These are phyloP conservation scores for Leccinum ochraceum DNA, from an alignment of 768 basidiomycete genomes.

Conservation along the genomic window DNA sequence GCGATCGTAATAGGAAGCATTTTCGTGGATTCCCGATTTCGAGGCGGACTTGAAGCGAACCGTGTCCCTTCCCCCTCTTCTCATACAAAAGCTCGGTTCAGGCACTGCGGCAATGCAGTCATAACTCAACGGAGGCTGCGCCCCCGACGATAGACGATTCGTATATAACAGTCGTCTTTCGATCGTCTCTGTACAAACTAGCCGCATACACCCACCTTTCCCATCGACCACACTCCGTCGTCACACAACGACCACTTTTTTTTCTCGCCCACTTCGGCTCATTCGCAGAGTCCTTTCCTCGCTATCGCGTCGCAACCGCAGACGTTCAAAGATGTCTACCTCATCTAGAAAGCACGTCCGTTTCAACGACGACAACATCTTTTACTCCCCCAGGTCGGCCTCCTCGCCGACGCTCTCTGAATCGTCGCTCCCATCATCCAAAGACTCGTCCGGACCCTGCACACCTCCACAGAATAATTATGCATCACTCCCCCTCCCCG, in stretches of 20 bases:
- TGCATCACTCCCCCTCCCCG: slow-evolving; percentile 21
- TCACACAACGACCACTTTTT: slow-evolving; percentile 8
- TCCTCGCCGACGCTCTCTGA: slow-evolving; percentile 31
- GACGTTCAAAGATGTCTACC: slow-evolving; percentile 20
- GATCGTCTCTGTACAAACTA: slow-evolving; percentile 4
- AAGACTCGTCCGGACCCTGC: slow-evolving; percentile 29
- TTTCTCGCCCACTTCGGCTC: slow-evolving; percentile 9
- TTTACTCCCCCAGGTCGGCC: slow-evolving; percentile 30
- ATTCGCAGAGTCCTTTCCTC: slow-evolving; percentile 10
- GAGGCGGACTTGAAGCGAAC: slow-evolving; percentile 7
- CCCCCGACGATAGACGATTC: slow-evolving; percentile 19
- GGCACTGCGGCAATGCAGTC: slow-evolving; percentile 31
- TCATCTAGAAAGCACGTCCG: slow-evolving; percentile 28
- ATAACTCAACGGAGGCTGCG: slow-evolving; percentile 27
- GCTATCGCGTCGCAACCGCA: slow-evolving; percentile 12
- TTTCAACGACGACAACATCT: slow-evolving; percentile 35
- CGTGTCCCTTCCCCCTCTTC: slow-evolving; percentile 1
- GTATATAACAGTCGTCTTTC: slow-evolving; percentile 19
- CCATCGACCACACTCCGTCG: not conserved
- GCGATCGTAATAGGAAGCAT: slow-evolving; percentile 15
- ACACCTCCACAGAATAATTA: slow-evolving; percentile 32
- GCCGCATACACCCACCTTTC: not conserved
- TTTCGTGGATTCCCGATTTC: slow-evolving; percentile 17
- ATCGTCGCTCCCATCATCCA: slow-evolving; percentile 33
- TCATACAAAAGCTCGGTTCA: not conserved